These are phyloP conservation scores for Viola pubescens DNA, from an alignment of 441 rosid species.

Conservation along the genomic window DNA sequence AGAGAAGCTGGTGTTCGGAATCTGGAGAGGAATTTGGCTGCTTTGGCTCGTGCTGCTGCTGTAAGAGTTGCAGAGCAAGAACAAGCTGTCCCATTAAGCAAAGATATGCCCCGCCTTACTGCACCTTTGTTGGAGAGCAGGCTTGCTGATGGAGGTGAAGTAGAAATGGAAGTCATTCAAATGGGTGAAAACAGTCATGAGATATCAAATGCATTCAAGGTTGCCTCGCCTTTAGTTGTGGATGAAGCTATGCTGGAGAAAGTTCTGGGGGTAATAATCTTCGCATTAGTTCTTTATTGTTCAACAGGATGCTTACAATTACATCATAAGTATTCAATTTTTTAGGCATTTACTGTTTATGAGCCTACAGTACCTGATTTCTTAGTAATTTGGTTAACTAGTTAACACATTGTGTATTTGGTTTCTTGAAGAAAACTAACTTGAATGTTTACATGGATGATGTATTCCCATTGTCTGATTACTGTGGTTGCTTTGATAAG, in stretches of 20 bases:
- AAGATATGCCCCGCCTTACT: slow-evolving; percentile 65
- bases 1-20: slow-evolving; percentile 96
- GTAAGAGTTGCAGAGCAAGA: slow-evolving; percentile 89
- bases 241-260: slow-evolving; percentile 92
- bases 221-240: slow-evolving; percentile 61
- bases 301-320: neutral
- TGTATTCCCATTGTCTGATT: neutral
- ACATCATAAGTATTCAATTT: too few species aligned
- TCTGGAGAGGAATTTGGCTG: slow-evolving; percentile 89
- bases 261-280: slow-evolving; percentile 67
- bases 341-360: too few species aligned
- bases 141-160: slow-evolving; percentile 89
- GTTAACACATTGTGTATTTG: neutral
- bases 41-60: slow-evolving; percentile 98
- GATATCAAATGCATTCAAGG: slow-evolving; percentile 55
- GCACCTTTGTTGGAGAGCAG: slow-evolving; percentile 78
- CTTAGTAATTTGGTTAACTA: neutral
- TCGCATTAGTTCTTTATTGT: neutral
- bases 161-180: slow-evolving; percentile 97
- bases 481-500: slow-evolving; percentile 9
- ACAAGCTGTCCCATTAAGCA: slow-evolving; percentile 65
- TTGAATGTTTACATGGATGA: neutral
- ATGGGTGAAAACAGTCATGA: slow-evolving; percentile 78
- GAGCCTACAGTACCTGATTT: too few species aligned
- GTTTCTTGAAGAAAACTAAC: neutral